Evolutionary conservation across 805 yeast species (phyloP), one percentile per base, ranked within the genome.

Genomic region (Candida coquimbonensis): DNA sequence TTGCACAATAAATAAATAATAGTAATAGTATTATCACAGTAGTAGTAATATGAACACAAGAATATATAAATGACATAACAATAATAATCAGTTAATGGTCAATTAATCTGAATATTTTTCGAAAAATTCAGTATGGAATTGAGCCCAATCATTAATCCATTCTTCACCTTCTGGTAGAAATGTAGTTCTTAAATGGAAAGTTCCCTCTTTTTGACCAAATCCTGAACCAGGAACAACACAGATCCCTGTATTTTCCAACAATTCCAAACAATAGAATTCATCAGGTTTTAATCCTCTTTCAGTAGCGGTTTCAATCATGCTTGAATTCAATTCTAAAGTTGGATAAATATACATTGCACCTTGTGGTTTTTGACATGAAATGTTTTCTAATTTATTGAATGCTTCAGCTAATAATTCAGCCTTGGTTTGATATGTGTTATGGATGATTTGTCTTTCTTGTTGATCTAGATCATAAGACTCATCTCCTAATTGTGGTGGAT

Each of bases 261-360:
- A 71, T 54, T 83, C 83, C 61, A 83, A 73, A 65, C 97, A 90
- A 70, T 93, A 93, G 52, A 85, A 79, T 63, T 86, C 96, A 64
- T 93, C 99, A 19, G 95, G 83, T 38, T 75, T 69, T 56, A 78
- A 61, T 24, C 77, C 79, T 29, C 62, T 59, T 45, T 72, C 69
- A 45, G 71, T 68, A 32, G 97, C 95, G 38, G 72, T 73, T 26
- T 70, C 70, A 41, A 78, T 69, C 13, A 88, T 89, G 53, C 74
- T 74, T 16, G 76, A 74, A 14, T 87, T 81, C 46, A 93, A 68
- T 32, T 76, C 63, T 48, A 93, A 67, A 52, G 70, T 74, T 39
- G 99, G 99, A 79, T 88, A 93, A 49, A 93, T 72, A 67, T 93
- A 93, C 99, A 93, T 91, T 37, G 99, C 97, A 54, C 99, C 99